Evolutionary conservation across 805 yeast species (phyloP).

Genomic region (Hanseniaspora valbyensis): DNA sequence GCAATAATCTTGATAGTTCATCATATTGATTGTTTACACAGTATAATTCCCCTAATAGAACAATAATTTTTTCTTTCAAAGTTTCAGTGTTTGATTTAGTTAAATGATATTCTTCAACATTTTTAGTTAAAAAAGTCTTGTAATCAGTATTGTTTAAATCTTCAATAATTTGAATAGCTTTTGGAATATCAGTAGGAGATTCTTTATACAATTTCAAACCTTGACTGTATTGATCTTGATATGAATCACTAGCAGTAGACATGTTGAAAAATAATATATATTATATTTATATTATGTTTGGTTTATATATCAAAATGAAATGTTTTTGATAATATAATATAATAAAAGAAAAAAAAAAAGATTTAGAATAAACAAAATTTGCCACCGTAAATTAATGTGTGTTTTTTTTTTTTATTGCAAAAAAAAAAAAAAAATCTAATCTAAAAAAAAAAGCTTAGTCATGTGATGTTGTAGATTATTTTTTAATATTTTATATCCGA

Average conservation of each 20-base stretch:
- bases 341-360: too few species aligned
- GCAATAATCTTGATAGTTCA: slow-evolving; percentile 51
- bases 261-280: background rate
- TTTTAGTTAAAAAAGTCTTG: background rate
- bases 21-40: slow-evolving; percentile 37
- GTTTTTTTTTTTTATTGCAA: background rate
- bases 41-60: slow-evolving; percentile 67
- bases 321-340: too few species aligned
- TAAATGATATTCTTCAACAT: background rate
- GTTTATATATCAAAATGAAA: too few species aligned
- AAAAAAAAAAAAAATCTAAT: background rate
- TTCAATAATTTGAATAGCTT: background rate
- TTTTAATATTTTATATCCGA: background rate
- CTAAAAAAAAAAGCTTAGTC: background rate
- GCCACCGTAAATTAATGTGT: background rate
- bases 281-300: too few species aligned
- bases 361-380: background rate
- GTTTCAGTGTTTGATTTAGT: slow-evolving; percentile 31
- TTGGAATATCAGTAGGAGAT: background rate
- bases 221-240: background rate
- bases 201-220: background rate
- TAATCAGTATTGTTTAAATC: slow-evolving; percentile 6
- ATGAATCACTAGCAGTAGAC: background rate
- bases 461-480: background rate
- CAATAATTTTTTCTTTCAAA: slow-evolving; percentile 56